Percentiles rank a stretch among this genome's conserved stretches.
Evolutionary conservation across 805 yeast genomes (phyloP).

Genomic region (Komagataella mondaviorum): DNA sequence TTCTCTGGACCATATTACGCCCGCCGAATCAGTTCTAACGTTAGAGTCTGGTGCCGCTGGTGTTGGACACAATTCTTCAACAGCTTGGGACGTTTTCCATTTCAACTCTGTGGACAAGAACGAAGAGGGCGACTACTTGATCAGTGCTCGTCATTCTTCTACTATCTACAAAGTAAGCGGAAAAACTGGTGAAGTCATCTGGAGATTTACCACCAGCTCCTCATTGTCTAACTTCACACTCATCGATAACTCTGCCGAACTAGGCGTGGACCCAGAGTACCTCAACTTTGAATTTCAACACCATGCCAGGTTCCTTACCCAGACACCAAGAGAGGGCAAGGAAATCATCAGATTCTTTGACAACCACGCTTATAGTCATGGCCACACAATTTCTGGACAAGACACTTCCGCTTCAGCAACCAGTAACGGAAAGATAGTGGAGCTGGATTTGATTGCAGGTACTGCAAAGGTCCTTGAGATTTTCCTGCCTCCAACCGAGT

Average conservation of each 20-base stretch:
- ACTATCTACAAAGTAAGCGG: conserved; percentile 21
- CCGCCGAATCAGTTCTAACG: conserved; percentile 17
- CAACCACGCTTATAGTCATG: conserved; percentile 6
- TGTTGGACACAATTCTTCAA: conserved; percentile 17
- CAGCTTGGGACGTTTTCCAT: conserved; percentile 27
- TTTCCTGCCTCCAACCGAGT: conserved; percentile 12
- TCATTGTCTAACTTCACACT: conserved; percentile 11
- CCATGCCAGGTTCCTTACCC: conserved; percentile 18
- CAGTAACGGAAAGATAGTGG: conserved; percentile 8
- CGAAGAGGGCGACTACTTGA: conserved; percentile 17
- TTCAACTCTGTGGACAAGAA: conserved; percentile 25
- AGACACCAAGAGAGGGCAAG: conserved; percentile 12
- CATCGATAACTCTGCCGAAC: conserved; percentile 5
- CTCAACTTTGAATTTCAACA: conserved; percentile 22
- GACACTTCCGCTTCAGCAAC: conserved; percentile 2
- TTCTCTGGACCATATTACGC: conserved; percentile 20
- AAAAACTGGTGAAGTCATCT: conserved; percentile 19
- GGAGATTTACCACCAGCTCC: conserved; percentile 12
- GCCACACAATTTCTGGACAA: neutral
- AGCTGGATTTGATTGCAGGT: conserved; percentile 16
- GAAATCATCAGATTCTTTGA: conserved; percentile 22
- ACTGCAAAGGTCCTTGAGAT: conserved; percentile 14
- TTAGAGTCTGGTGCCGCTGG: conserved; percentile 20
- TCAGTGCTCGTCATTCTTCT: conserved; percentile 22
- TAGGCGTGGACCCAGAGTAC: conserved; percentile 6